A percentile compares a stretch with the other conserved stretches of the same genome.
Evolutionary conservation across 352 stramenopile species (phyloP).

Genomic region (Phytophthora constricta): DNA sequence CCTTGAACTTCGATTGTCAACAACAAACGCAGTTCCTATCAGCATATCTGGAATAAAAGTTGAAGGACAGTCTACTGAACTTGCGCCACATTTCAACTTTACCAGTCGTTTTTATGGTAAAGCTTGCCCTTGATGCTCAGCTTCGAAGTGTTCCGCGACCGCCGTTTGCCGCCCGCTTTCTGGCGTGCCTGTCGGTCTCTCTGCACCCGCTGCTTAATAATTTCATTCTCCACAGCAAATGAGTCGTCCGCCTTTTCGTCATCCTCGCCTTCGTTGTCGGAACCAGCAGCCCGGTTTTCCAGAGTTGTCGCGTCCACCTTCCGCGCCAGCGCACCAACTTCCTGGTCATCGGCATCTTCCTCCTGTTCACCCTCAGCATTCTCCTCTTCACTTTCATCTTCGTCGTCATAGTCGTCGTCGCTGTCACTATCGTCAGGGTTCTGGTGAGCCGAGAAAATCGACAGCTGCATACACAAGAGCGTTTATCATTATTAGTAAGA

Average conservation of each 20-base stretch:
- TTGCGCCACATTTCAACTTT: slow-evolving; percentile 18
- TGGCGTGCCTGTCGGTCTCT: slow-evolving; percentile 64
- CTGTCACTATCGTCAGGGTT: slow-evolving; percentile 45
- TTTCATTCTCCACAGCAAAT: slow-evolving; percentile 64
- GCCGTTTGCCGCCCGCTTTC: slow-evolving; percentile 64
- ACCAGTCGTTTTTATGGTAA: slow-evolving; percentile 85
- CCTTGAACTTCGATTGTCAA: too few relatives aligned
- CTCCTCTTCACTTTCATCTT: slow-evolving; percentile 53
- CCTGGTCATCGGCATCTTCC: slow-evolving; percentile 38
- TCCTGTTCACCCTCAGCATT: slow-evolving; percentile 23
- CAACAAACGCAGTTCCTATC: not conserved
- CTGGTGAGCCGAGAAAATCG: slow-evolving; percentile 84
- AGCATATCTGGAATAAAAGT: not conserved
- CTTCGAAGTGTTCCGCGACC: slow-evolving; percentile 82
- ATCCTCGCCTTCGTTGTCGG: slow-evolving; percentile 41
- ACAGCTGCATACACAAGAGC: slow-evolving; percentile 50
- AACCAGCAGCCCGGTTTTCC: slow-evolving; percentile 20
- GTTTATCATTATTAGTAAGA: slow-evolving; percentile 5
- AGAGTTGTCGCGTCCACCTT: slow-evolving; percentile 44
- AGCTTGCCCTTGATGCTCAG: slow-evolving; percentile 88
- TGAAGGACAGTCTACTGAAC: not conserved
- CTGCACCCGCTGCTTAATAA: slow-evolving; percentile 86
- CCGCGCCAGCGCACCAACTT: slow-evolving; percentile 46
- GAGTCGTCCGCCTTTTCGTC: slow-evolving; percentile 42
- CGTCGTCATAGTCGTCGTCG: slow-evolving; percentile 49